Base-by-base conservation (phyloP, 371 early-diverging fungal genomes). In the Gilbertella persicaria region DNA sequence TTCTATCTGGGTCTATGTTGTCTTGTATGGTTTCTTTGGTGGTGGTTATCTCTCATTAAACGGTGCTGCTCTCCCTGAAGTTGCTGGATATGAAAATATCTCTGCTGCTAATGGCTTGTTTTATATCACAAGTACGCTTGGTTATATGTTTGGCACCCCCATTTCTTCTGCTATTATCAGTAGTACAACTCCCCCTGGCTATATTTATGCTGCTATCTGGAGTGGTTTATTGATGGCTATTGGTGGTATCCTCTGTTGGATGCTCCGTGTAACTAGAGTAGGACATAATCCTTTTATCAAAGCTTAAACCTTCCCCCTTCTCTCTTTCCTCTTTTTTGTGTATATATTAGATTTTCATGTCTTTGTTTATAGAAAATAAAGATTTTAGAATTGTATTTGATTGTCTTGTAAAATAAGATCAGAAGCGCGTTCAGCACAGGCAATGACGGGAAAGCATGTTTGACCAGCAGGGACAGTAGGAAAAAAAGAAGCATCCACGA, bases 1-100 rank as follows among this genome's bases (percentile, higher is more conserved):
- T 21, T 36, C 68, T 17, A 54, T 75, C n/a, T 63, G 66, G 69
- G 57, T 67, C 2, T 73, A 67, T 61, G 67, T 60, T 19, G 54
- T 67, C 9, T 43, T 79, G 3, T 84, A 73, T 35, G 84, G 83
- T 4, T 66, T 75, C 46, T 80, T 78, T 44, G 80, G 80, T n/a
- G 80, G 84, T 5, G 80, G 81, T 9, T 84, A 78, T 50, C 66
- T 86, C 33, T 66, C 75, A 2, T 45, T 83, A 55, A 60, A 71
- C 14, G 69, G 78, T 10, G 67, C 77, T 7, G 70, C 70, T 26
- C 61, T 67, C 4, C 72, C 78, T 42, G 67, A 79, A 42, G 69
- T 78, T 17, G 79, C 77, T 33, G 79, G 80, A 1, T 40, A 71
- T 17, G 67, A 63, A 1, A 57, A 74, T 45, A 52, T 83, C 38